A percentile compares a stretch with the other conserved stretches of the same genome.
Evolutionary conservation across 768 basidiomycete genomes (phyloP).

Genomic region (Lentinula sp.): DNA sequence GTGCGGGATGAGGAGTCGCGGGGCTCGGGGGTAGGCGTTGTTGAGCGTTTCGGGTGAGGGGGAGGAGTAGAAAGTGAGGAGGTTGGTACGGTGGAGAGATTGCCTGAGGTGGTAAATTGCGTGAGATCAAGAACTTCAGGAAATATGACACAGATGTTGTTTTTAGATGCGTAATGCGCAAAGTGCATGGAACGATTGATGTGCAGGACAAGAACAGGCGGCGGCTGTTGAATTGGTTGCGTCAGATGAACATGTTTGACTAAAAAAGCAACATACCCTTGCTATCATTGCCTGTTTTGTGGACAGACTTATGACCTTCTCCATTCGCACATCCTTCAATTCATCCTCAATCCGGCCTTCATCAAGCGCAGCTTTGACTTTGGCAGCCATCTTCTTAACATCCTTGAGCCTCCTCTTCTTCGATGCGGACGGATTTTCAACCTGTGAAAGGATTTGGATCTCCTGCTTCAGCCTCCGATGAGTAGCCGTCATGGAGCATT

Average conservation of each 20-base stretch:
- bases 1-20: constrained; percentile 42
- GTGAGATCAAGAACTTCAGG: constrained; percentile 83
- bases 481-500: constrained; percentile 83
- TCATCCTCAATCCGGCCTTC: constrained; percentile 82
- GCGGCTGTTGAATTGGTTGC: constrained; percentile 48
- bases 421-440: constrained; percentile 49
- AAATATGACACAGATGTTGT: constrained; percentile 73
- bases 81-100: constrained; percentile 64
- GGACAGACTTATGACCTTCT: constrained; percentile 71
- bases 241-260: not conserved
- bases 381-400: constrained; percentile 54
- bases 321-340: constrained; percentile 71
- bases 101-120: constrained; percentile 80
- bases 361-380: constrained; percentile 58
- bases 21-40: constrained; percentile 51
- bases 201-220: constrained; percentile 80
- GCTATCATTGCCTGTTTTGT: constrained; percentile 93
- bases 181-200: constrained; percentile 86
- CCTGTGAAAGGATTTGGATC: constrained; percentile 46
- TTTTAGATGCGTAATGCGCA: constrained; percentile 76
- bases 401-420: constrained; percentile 76
- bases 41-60: constrained; percentile 38
- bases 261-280: constrained; percentile 44
- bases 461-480: constrained; percentile 59
- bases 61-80: constrained; percentile 65